Base-by-base conservation (phyloP, 177 flowering plant genomes). In the Tripterygium wilfordii region DNA sequence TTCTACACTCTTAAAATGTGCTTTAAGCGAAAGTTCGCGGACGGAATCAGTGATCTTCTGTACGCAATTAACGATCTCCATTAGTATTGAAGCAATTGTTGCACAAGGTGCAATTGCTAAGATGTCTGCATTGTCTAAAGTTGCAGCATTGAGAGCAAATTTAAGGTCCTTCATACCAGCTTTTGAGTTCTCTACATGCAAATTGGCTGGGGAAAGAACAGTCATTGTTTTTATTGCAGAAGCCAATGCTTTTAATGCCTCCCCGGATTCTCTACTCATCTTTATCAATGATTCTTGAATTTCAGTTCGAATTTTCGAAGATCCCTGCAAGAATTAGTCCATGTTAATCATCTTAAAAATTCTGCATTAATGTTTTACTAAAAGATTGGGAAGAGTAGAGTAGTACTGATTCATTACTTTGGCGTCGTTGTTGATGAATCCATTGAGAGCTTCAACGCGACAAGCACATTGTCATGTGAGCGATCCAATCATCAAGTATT, bases 401-500 rank as follows among this genome's bases (percentile, higher is more conserved):
- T 28, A 9, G 30, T 5, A 13, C 10, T 15, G 0, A 0, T 23
- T 5, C 2, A 24, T 13, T 58, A 57, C 61, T 15, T 57, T 35
- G 8, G 32, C 9, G n/a, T 51, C 56, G 17, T 37, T 20, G n/a
- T 2, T 39, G 14, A 48, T 60, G 41, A 42, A 50, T 39, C 45
- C 40, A 36, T 37, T 31, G 8, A 62, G 61, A 37, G 65, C 50
- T 17, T 61, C 60, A 19, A 61, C 42, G 4, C 39, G 5, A 28
- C 49, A 44, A 10, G 56, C 65, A 32, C 65, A 61, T 25, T 61
- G 45, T 1, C 65, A 45, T 10, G 55, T 40, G n/a, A 61, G 42
- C 47, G 10, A 38, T 18, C 57, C 66, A 32, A 56, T 43, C 35
- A 69, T 79, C 58, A 87, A 48, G 49, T 90, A 90, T 19, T 82